Conservation (phyloP, 164 flowering plant genomes). For the Amborella trichopoda region DNA sequence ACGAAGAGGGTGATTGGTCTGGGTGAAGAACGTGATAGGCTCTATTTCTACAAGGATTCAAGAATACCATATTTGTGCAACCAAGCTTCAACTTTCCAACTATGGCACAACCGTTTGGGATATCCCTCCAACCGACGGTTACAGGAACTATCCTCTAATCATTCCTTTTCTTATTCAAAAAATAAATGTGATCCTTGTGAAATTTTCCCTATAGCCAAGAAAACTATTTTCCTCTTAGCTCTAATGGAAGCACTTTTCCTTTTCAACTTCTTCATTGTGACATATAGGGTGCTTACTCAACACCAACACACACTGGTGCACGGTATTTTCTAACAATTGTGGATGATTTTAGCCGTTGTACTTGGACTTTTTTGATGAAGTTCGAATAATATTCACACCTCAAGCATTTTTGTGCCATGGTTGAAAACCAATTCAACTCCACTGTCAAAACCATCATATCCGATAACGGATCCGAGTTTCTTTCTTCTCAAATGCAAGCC, state of each 20-base stretch:
- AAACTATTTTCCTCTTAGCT: neutral
- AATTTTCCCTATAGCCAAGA: neutral
- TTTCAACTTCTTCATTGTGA: neutral
- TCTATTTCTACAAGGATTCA: neutral
- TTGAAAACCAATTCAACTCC: neutral
- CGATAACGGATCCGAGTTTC: neutral
- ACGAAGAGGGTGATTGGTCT: constrained; percentile 1
- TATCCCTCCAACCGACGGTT: neutral
- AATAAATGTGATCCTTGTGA: neutral
- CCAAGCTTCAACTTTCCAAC: too few relatives aligned
- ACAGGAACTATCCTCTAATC: neutral
- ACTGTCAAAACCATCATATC: neutral
- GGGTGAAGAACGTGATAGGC: neutral
- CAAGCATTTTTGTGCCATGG: neutral
- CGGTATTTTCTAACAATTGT: neutral
- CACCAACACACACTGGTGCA: neutral
- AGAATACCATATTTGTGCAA: neutral
- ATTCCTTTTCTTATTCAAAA: neutral
- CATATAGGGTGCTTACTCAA: neutral
- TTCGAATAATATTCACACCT: neutral
- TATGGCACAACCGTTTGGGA: neutral
- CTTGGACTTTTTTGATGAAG: neutral
- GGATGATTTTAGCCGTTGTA: neutral
- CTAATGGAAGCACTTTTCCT: neutral
- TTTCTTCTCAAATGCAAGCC: neutral